Percentiles rank a stretch among this genome's conserved stretches.
Evolutionary conservation across 2,329 filamentous ascomycete genomes (phyloP).

Genomic region (Sclerotinia glacialis): DNA sequence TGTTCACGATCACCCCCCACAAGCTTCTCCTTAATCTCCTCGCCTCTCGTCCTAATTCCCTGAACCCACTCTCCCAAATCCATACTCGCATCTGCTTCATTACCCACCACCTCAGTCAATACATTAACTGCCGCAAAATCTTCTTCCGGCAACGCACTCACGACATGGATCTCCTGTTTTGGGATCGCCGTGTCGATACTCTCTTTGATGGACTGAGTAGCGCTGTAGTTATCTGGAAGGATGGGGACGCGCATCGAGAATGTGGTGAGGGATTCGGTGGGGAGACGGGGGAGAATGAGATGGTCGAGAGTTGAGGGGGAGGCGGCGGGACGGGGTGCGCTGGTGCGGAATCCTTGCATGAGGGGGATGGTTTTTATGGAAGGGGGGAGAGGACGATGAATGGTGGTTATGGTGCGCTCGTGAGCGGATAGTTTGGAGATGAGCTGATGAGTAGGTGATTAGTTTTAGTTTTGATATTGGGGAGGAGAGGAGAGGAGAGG

Average conservation of each 20-base stretch:
- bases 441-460: constrained; percentile 27
- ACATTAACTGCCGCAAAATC: constrained; percentile 47
- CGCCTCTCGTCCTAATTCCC: background rate
- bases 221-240: constrained; percentile 52
- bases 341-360: constrained; percentile 62
- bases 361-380: constrained; percentile 50
- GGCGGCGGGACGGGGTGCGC: constrained; percentile 43
- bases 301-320: constrained; percentile 44
- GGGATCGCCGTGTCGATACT: constrained; percentile 44
- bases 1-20: constrained; percentile 42
- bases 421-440: constrained; percentile 33
- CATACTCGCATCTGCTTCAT: constrained; percentile 26
- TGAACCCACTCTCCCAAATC: constrained; percentile 14
- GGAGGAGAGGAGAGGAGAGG: no score
- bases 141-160: constrained; percentile 55
- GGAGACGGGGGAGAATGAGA: constrained; percentile 51
- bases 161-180: constrained; percentile 50
- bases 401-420: constrained; percentile 34
- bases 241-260: constrained; percentile 52
- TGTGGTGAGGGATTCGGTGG: constrained; percentile 33
- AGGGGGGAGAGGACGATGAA: constrained; percentile 40
- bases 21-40: background rate
- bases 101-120: constrained; percentile 57
- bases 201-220: constrained; percentile 35
- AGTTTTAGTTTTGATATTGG: constrained; percentile 13